phyloP scores from a whole-genome alignment of 345 rosid species.

The Passiflora organensis region DNA sequence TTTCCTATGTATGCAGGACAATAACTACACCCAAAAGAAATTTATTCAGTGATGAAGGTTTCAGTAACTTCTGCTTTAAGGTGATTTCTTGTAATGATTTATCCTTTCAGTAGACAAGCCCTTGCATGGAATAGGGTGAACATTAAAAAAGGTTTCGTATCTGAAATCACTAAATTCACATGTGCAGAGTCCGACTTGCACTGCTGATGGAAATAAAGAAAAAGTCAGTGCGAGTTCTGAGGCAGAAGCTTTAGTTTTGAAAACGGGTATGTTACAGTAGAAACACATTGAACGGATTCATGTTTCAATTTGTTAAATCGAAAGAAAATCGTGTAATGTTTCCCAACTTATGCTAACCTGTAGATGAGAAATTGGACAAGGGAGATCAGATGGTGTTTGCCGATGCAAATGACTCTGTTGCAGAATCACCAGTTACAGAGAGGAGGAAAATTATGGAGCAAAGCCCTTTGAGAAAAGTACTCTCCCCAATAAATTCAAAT shows the following conservation, averaged over 20 bases:
- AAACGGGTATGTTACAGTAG: constrained; percentile 26
- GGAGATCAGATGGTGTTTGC: constrained; percentile 11
- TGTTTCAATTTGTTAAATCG: background rate
- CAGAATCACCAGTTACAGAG: constrained; percentile 23
- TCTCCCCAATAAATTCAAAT: constrained; percentile 53
- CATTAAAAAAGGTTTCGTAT: background rate
- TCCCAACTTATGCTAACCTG: background rate
- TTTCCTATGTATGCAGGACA: constrained; percentile 33
- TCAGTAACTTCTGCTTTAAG: constrained; percentile 31
- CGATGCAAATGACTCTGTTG: background rate
- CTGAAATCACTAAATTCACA: background rate
- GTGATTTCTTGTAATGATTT: constrained; percentile 25
- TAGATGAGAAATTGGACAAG: constrained; percentile 21
- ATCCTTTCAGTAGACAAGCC: background rate
- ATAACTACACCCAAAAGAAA: constrained; percentile 36
- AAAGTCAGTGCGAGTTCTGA: constrained; percentile 12
- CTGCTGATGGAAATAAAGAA: constrained; percentile 22
- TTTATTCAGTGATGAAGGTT: constrained; percentile 38
- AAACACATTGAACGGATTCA: background rate
- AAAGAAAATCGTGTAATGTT: background rate
- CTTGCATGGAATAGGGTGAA: background rate
- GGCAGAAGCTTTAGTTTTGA: constrained; percentile 15
- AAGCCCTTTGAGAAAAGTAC: constrained; percentile 55
- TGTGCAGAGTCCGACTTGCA: constrained; percentile 30
- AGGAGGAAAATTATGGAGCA: constrained; percentile 11